These are phyloP conservation scores for Amanita fuliginea DNA, from an alignment of 768 basidiomycete species.

Conservation along the genomic window DNA sequence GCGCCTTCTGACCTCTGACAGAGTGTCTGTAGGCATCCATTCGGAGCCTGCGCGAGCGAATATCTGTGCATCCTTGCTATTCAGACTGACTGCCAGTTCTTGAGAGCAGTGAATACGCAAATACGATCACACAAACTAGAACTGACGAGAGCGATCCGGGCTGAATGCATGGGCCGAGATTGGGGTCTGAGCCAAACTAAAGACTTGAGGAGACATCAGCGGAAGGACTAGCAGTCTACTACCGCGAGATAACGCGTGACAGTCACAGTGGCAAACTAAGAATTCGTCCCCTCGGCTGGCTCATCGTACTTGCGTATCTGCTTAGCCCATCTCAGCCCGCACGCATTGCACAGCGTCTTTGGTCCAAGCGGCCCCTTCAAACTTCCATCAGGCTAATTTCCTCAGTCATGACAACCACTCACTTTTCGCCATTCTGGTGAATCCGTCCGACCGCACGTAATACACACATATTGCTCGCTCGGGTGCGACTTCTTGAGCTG, in stretches of 20 bases:
- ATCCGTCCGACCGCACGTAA: conserved; percentile 89
- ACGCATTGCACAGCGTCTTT: conserved; percentile 97
- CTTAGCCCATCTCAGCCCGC: conserved; percentile 91
- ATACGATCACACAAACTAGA: neutral
- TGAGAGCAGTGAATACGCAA: conserved; percentile 7
- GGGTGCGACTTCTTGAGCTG: conserved; percentile 37
- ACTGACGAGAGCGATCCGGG: conserved; percentile 76
- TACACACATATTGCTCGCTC: conserved; percentile 72
- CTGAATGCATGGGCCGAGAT: conserved; percentile 90
- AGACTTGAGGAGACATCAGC: conserved; percentile 62
- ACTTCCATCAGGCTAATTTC: conserved; percentile 2
- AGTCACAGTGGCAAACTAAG: conserved; percentile 1
- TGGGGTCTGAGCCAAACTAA: conserved; percentile 69
- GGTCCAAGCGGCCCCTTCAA: conserved; percentile 82
- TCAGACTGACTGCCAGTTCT: conserved; percentile 91
- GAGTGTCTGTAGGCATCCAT: conserved; percentile 64
- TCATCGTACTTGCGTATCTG: conserved; percentile 32
- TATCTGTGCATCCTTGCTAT: conserved; percentile 82
- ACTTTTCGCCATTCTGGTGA: conserved; percentile 97
- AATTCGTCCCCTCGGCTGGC: conserved; percentile 11
- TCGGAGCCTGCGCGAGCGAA: conserved; percentile 53
- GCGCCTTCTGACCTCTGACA: conserved; percentile 60
- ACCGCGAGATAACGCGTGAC: conserved; percentile 23
- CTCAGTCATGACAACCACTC: conserved; percentile 7
- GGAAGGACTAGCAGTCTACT: conserved; percentile 87